These are phyloP conservation scores for Mrakia gelida DNA, from an alignment of 768 basidiomycete species.

Conservation along the genomic window DNA sequence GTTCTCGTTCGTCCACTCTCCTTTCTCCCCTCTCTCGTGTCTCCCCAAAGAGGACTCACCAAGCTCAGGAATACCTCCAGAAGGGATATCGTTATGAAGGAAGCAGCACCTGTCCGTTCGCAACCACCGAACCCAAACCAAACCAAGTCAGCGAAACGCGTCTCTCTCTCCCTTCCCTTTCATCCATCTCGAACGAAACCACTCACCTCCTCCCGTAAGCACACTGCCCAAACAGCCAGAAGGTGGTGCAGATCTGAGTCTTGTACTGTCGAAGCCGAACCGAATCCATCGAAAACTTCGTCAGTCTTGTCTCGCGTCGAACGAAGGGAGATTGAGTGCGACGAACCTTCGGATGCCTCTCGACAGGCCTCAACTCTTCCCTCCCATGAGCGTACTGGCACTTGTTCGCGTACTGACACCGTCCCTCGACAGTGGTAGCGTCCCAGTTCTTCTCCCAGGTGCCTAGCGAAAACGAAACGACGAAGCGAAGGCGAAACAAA, in stretches of 20 bases:
- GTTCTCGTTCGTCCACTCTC: no score
- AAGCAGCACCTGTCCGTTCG: constrained; percentile 24
- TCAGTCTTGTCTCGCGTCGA: background rate
- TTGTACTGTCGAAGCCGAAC: constrained; percentile 1
- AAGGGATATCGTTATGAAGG: constrained; percentile 33
- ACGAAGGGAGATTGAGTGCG: background rate
- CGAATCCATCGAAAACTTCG: background rate
- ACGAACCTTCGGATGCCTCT: constrained; percentile 27
- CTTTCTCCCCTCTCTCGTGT: no score
- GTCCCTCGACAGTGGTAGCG: constrained; percentile 19
- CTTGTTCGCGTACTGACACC: constrained; percentile 27
- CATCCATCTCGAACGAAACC: background rate
- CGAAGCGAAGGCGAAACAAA: background rate
- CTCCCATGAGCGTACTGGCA: constrained; percentile 32
- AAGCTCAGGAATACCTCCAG: constrained; percentile 31
- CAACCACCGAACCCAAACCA: no score
- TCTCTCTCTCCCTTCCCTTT: no score
- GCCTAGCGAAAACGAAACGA: background rate
- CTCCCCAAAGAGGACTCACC: background rate
- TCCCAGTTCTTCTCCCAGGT: constrained; percentile 22
- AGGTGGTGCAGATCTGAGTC: constrained; percentile 32
- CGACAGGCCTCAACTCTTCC: constrained; percentile 27
- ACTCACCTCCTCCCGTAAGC: constrained; percentile 26
- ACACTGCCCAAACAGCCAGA: constrained; percentile 30
- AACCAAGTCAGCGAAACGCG: no score